Evolutionary conservation across 140 eudicot genomes (phyloP), one percentile per base, ranked within the genome.

Genomic region (Erigeron philadelphicus): DNA sequence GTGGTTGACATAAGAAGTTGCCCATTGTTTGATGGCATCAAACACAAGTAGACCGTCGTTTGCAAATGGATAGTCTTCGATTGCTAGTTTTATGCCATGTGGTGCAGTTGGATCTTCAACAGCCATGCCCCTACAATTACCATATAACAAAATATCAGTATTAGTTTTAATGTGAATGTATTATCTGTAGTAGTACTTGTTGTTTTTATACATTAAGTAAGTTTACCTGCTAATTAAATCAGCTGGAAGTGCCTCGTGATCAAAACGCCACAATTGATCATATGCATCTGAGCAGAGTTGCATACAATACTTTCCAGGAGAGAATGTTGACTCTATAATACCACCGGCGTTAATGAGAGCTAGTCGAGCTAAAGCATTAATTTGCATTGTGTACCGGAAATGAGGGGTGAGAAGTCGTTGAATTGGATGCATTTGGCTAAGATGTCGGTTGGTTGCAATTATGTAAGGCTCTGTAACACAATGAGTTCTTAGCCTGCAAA

Each of bases 61-160:
- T 5, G 95, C 95, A 57, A 71, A 87, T 42, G 90, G 95, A 64
- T 88, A 88, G 61, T 88, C 95, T 18, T 85, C 82, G 6, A 88
- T 80, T 44, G 81, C 19, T 21, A 88, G 75, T 63, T 78, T 83
- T 10, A 88, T 8, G 17, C 95, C 95, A 17, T 85, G 88, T 17
- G 84, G 85, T 45, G 80, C 85, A 10, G 17, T 72, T 76, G 85
- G 80, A 75, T 88, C 95, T 64, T 85, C 88, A 15, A 69, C 85
- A 1, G 91, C 95, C 84, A 88, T 61, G 50, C 95, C 95, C 81
- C 95, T 87, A 31, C 5, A 5, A 42, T 6, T 45, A 45, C 49
- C 49, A 11, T 45, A 2, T 45, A 45, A 5, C 11, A 45, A 44
- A 44, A 6, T 44, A 44, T 44, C 1, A 44, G 1, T 10, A 44